Evolutionary conservation across 164 flowering plant species (phyloP), one percentile per base, ranked within the genome.

Genomic region (Aristolochia californica): DNA sequence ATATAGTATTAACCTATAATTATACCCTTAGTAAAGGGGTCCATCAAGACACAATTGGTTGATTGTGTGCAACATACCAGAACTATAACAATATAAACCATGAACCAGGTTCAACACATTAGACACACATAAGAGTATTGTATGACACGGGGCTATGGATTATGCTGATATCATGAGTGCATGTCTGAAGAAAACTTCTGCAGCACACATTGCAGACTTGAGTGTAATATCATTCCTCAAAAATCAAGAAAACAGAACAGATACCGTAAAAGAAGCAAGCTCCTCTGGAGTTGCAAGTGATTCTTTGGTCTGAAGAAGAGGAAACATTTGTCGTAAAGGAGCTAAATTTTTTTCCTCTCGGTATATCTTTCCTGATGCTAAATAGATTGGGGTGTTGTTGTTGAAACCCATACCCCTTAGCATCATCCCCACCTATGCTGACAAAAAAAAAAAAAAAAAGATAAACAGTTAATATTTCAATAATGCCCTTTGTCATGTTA

Each of bases 331-430:
- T 25, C 56, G 47, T 24, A 87, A 64, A 52, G 96, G 89, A 67
- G 82, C 75, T 59, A 87, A 68, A 57, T 83, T 69, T 68, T 45
- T 76, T 62, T 80, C 71, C 20, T 77, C 78, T 44, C 67, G 70
- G 74, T 84, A 87, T 67, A 87, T 78, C 65, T 77, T 79, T 23
- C 91, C 96, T 20, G 91, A 83, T 49, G 96, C 89, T 66, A 87
- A 68, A 76, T 83, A 87, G 48, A 87, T 83, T 40, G 84, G 68
- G 51, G 95, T 87, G 60, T 68, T 71, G 71, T 81, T 83, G 50
- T 64, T 75, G 60, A 87, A 87, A 54, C 91, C 91, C 95, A 87
- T 87, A 53, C 88, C 95, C 59, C 96, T 83, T 10, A 87, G 85
- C 87, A 87, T 81, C 96, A 87, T 74, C 15, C 95, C 91, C 55